phyloP scores from a whole-genome alignment of 2,329 filamentous ascomycete species.

The Cladosporium sp. region DNA sequence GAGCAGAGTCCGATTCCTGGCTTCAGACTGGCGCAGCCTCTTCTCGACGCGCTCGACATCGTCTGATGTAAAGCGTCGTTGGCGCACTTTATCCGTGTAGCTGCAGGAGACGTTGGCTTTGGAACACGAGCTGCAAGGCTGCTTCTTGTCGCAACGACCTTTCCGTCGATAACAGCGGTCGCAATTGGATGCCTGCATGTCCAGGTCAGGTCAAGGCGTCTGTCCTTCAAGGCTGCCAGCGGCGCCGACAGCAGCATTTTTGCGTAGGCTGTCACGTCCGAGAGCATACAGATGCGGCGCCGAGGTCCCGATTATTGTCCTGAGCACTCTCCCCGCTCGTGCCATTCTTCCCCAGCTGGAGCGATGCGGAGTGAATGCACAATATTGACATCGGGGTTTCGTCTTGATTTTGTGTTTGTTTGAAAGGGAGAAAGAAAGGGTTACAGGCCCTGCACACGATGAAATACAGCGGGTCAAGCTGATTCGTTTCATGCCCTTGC shows the following conservation, averaged over 20 bases:
- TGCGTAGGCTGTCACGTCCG: neutral
- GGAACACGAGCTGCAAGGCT: conserved; percentile 42
- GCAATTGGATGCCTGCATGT: conserved; percentile 29
- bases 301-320: neutral
- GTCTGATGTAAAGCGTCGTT: conserved; percentile 33
- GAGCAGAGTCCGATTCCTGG: conserved; percentile 33
- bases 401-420: neutral
- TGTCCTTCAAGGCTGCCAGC: neutral
- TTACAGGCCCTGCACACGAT: neutral
- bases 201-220: neutral
- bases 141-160: conserved; percentile 43
- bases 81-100: conserved; percentile 36
- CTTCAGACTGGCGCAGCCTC: conserved; percentile 37
- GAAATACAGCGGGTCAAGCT: neutral
- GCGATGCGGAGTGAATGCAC: neutral
- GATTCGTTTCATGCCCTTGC: neutral
- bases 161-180: conserved; percentile 46
- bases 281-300: neutral
- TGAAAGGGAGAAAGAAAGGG: neutral
- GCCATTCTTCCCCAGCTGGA: neutral
- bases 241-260: neutral
- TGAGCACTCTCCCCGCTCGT: neutral
- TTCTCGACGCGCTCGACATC: conserved; percentile 41
- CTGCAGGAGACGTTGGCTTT: conserved; percentile 38
- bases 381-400: neutral